These are phyloP conservation scores for Pythium guiyangense DNA, from an alignment of 352 stramenopile genomes.

Conservation along the genomic window DNA sequence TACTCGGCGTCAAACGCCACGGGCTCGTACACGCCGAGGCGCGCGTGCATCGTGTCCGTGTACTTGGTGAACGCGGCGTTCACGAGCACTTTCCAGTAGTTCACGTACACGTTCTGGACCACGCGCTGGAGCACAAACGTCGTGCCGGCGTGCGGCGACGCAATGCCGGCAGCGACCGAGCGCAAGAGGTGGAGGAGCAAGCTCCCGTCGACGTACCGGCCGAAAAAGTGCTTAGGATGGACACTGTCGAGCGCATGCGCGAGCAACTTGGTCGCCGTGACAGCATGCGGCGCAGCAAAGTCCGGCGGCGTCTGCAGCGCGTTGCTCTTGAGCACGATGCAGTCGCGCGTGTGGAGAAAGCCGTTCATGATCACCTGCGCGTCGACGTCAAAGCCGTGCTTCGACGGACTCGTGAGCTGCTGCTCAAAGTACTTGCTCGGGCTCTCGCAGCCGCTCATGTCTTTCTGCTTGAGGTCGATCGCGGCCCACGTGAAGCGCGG, in stretches of 20 bases:
- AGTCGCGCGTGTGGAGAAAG: slow-evolving; percentile 41
- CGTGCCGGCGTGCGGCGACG: slow-evolving; percentile 10
- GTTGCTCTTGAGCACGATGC: slow-evolving; percentile 53
- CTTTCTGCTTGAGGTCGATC: slow-evolving; percentile 74
- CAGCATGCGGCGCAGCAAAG: slow-evolving; percentile 24
- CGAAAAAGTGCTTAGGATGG: slow-evolving; percentile 62
- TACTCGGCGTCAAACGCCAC: slow-evolving; percentile 54
- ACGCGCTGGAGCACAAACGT: slow-evolving; percentile 53
- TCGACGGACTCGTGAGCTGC: slow-evolving; percentile 36
- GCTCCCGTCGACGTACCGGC: slow-evolving; percentile 46
- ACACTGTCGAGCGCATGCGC: slow-evolving; percentile 40
- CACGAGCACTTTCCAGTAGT: slow-evolving; percentile 62
- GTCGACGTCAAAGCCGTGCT: slow-evolving; percentile 31
- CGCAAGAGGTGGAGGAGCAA: slow-evolving; percentile 47
- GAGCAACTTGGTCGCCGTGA: slow-evolving; percentile 58
- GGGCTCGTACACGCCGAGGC: slow-evolving; percentile 55
- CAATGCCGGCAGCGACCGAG: slow-evolving; percentile 41
- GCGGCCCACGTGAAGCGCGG: slow-evolving; percentile 63
- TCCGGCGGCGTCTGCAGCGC: slow-evolving; percentile 29
- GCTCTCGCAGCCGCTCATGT: slow-evolving; percentile 67
- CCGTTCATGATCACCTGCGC: slow-evolving; percentile 44
- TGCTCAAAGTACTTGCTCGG: slow-evolving; percentile 66
- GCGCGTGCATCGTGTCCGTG: slow-evolving; percentile 52
- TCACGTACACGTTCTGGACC: slow-evolving; percentile 52
- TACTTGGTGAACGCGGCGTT: slow-evolving; percentile 52